Percentiles rank a stretch among this genome's conserved stretches.
Evolutionary conservation across 2,329 filamentous ascomycete genomes (phyloP).

Genomic region (Fusarium temperatum): DNA sequence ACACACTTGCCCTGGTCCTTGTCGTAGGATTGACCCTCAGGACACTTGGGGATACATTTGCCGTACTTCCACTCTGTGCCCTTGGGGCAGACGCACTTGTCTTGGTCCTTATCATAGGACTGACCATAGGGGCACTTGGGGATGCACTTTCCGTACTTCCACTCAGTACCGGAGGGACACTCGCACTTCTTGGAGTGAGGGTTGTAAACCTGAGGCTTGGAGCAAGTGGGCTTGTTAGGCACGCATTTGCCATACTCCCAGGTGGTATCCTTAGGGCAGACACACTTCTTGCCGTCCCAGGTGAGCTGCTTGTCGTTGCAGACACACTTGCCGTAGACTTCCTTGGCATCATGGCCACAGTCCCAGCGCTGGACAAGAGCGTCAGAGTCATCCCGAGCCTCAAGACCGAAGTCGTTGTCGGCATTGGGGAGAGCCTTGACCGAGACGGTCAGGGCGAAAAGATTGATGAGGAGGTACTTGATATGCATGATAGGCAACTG

Average conservation of each 20-base stretch:
- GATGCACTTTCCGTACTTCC: slow-evolving; percentile 18
- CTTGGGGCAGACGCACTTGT: slow-evolving; percentile 12
- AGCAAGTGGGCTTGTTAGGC: slow-evolving; percentile 2
- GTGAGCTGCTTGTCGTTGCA: slow-evolving; percentile 1
- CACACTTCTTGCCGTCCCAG: slow-evolving; percentile 10
- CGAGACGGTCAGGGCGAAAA: slow-evolving; percentile 28
- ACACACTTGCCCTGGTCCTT: background rate
- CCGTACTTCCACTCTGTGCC: slow-evolving; percentile 1
- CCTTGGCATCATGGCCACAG: slow-evolving; percentile 19
- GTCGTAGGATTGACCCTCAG: background rate
- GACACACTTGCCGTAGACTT: slow-evolving; percentile 26
- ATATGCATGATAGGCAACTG: slow-evolving; percentile 35
- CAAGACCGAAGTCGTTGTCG: slow-evolving; percentile 26
- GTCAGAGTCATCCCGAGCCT: slow-evolving; percentile 19
- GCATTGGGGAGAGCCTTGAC: slow-evolving; percentile 34
- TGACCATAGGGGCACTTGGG: slow-evolving; percentile 5
- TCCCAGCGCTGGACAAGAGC: slow-evolving; percentile 14
- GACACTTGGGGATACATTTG: slow-evolving; percentile 17
- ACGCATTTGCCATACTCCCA: slow-evolving; percentile 13
- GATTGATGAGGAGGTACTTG: slow-evolving; percentile 32
- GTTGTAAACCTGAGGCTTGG: slow-evolving; percentile 4
- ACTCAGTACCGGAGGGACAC: background rate
- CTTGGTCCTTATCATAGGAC: background rate
- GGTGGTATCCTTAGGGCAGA: slow-evolving; percentile 1
- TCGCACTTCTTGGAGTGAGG: slow-evolving; percentile 10